Conservation (phyloP, 768 basidiomycete species). For the Russula griseocarnosa region DNA sequence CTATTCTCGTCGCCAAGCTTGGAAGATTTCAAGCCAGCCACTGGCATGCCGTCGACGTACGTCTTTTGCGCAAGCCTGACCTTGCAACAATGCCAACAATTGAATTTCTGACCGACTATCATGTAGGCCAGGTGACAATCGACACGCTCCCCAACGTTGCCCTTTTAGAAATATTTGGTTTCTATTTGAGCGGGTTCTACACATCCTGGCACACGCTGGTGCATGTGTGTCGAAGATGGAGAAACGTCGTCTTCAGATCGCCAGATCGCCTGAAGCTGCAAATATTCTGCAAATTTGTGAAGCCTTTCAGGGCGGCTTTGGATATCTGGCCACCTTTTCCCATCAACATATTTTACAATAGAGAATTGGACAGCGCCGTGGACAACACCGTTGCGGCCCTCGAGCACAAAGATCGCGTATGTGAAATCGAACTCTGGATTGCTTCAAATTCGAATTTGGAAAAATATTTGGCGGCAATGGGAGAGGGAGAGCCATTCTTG, state of each 20-base stretch:
- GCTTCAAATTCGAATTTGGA: background rate
- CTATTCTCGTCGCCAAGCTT: no score
- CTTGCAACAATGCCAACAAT: no score
- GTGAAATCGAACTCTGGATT: background rate
- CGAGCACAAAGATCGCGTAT: background rate
- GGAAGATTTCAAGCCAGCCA: no score
- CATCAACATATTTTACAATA: background rate
- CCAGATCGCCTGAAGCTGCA: background rate
- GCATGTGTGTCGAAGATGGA: background rate
- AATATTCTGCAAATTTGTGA: rapidly evolving
- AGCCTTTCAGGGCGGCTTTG: background rate
- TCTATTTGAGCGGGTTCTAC: background rate
- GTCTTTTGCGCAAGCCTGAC: no score
- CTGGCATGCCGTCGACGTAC: no score
- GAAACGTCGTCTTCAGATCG: background rate
- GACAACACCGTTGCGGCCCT: background rate
- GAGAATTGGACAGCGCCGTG: no score
- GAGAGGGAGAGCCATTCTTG: background rate
- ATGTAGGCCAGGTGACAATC: background rate
- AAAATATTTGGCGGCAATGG: background rate
- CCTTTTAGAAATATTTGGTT: background rate
- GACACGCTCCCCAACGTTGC: background rate
- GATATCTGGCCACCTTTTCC: background rate
- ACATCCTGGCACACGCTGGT: background rate
- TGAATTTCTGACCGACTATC: no score